These are phyloP conservation scores for Arxiozyma slooffiae DNA, from an alignment of 1,139 yeast genomes.

Conservation along the genomic window DNA sequence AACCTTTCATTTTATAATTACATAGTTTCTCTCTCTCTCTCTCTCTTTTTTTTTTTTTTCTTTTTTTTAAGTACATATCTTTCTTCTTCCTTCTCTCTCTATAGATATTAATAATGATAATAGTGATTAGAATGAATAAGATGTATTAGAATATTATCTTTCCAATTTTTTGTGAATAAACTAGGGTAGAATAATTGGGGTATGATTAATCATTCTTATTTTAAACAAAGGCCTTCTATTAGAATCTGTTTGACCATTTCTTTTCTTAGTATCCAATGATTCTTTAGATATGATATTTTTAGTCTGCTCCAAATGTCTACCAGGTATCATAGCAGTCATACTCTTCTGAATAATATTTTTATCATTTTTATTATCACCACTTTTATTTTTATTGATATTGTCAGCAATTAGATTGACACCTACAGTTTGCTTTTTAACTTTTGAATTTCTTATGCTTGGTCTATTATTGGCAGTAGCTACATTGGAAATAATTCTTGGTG, in stretches of 20 bases:
- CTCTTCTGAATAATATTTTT: not conserved
- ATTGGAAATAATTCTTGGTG: conserved; percentile 13
- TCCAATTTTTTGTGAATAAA: not conserved
- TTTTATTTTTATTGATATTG: no score
- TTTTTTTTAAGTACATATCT: not conserved
- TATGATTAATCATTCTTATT: not conserved
- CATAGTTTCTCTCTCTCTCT: not conserved
- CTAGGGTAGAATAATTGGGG: not conserved
- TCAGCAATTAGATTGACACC: not conserved
- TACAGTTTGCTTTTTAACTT: not conserved
- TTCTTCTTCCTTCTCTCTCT: not conserved
- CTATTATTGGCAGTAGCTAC: conserved; percentile 5
- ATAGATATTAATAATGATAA: not conserved
- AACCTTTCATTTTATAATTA: no score
- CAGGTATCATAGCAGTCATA: not conserved
- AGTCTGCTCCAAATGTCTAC: not conserved
- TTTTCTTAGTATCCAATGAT: not conserved
- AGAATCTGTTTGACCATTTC: not conserved
- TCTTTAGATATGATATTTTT: not conserved
- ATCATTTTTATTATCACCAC: no score
- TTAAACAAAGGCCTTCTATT: not conserved
- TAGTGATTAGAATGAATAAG: no score
- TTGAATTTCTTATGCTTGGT: conserved; percentile 10
- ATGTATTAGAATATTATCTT: no score
- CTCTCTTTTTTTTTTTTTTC: not conserved